These are phyloP conservation scores for Blastobotrys terrestris DNA, from an alignment of 805 yeast genomes.

Conservation along the genomic window DNA sequence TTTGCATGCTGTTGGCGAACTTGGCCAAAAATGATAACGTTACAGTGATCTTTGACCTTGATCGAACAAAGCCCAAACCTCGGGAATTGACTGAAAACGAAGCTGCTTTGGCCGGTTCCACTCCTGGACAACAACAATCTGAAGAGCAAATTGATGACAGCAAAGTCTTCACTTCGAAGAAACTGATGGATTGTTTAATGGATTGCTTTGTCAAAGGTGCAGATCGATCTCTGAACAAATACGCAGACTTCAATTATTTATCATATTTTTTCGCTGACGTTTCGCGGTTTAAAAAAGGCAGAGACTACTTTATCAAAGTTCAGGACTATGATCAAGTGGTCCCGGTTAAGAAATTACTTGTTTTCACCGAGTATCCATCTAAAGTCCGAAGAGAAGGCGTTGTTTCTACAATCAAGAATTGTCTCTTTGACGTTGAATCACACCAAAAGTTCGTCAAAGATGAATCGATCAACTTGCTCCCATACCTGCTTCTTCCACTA, in stretches of 20 bases:
- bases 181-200: conserved; percentile 71
- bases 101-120: conserved; percentile 63
- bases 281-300: conserved; percentile 54
- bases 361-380: conserved; percentile 73
- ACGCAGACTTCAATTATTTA: conserved; percentile 74
- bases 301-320: conserved; percentile 66
- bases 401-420: conserved; percentile 86
- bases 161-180: conserved; percentile 41
- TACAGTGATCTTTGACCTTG: conserved; percentile 42
- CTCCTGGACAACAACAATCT: conserved; percentile 30
- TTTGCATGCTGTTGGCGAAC: conserved; percentile 79
- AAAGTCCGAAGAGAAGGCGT: conserved; percentile 85
- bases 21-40: conserved; percentile 72
- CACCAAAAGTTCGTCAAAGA: conserved; percentile 59
- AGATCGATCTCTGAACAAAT: conserved; percentile 62
- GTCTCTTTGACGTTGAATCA: conserved; percentile 68
- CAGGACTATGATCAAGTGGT: conserved; percentile 71
- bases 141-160: conserved; percentile 12
- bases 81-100: conserved; percentile 48
- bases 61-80: conserved; percentile 26
- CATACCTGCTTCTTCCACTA: conserved; percentile 75
- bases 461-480: conserved; percentile 64
- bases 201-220: conserved; percentile 85
- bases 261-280: conserved; percentile 86
- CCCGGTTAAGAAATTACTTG: conserved; percentile 75